Evolutionary conservation across 75 land plant species (phyloP).

Genomic region (Picea sitchensis): DNA sequence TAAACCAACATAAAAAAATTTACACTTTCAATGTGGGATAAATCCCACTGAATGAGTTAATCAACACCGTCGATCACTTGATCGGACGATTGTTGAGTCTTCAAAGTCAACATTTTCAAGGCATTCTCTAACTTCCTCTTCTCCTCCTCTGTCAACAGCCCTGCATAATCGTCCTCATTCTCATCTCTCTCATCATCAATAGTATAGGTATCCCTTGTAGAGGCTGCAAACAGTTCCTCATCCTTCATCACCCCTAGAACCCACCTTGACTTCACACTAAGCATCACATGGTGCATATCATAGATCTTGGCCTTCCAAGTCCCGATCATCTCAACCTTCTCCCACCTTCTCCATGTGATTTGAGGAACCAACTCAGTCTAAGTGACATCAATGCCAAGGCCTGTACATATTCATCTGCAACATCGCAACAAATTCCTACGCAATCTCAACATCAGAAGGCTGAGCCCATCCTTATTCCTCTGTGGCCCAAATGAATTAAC

Average conservation of each 20-base stretch:
- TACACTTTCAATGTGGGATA: no score
- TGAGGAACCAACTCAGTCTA: conserved; percentile 72
- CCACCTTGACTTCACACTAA: conserved; percentile 63
- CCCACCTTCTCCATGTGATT: conserved; percentile 71
- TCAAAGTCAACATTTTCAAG: conserved; percentile 24
- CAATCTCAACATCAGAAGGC: conserved; percentile 55
- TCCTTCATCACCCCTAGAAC: conserved; percentile 80
- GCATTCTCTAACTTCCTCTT: conserved; percentile 54
- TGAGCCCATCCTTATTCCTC: conserved; percentile 20
- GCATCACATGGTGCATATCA: conserved; percentile 81
- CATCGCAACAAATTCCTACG: conserved; percentile 73
- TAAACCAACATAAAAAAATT: no score
- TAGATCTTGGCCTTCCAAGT: conserved; percentile 77
- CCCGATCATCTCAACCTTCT: conserved; percentile 69
- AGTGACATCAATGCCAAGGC: conserved; percentile 82
- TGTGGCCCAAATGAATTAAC: no score
- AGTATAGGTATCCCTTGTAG: conserved; percentile 22
- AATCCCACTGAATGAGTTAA: no score
- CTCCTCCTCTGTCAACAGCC: conserved; percentile 65
- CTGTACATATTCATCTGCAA: conserved; percentile 73
- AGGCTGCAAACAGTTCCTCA: conserved; percentile 50
- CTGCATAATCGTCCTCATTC: conserved; percentile 24
- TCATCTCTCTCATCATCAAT: conserved; percentile 50
- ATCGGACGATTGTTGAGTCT: no score
- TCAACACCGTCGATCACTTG: no score